Base-by-base conservation (phyloP, 1,139 yeast species). In the Diutina pseudorugosa region DNA sequence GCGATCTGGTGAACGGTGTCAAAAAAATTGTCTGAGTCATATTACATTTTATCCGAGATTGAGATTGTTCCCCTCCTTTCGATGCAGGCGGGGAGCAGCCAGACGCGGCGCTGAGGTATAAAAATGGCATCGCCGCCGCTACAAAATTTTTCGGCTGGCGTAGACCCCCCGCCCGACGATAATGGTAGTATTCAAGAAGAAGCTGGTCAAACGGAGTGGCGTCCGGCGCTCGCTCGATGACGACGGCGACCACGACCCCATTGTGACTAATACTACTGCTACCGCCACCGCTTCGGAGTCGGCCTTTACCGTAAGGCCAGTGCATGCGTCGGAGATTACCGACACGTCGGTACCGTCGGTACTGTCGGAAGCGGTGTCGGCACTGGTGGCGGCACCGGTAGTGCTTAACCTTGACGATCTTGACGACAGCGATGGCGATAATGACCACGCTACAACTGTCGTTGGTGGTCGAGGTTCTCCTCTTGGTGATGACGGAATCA, bases 131-230 rank as follows among this genome's bases (percentile, higher is more conserved):
- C 36, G 36, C 36, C n/a, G 36, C 36, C 36, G 36, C n/a, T 14
- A 30, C 8, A 30, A 30, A 12, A 30, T 30, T 30, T 30, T 30
- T 30, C 36, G 36, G 36, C 36, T 30, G 36, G 36, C 36, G 36
- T 30, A 30, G 36, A 30, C 36, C 11, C 12, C 36, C 36, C 12
- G 36, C 36, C 36, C 36, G 36, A 30, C 36, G n/a, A 11, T 2
- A 30, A 53, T 45, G 47, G 57, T 55, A 16, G 51, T 55, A 20
- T 65, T 65, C 58, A 65, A 65, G 56, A 62, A 60, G 60, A 65
- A 65, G 54, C 51, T 47, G 5, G 51, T 56, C 27, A 57, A 57
- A 50, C 57, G 41, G 41, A 52, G 20, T 18, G 42, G 18, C 12
- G 36, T 20, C 30, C 33, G 52, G 16, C 42, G 47, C 9, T 36